Evolutionary conservation across 371 early-diverging fungal genomes (phyloP).

Genomic region (Mortierella sp.): DNA sequence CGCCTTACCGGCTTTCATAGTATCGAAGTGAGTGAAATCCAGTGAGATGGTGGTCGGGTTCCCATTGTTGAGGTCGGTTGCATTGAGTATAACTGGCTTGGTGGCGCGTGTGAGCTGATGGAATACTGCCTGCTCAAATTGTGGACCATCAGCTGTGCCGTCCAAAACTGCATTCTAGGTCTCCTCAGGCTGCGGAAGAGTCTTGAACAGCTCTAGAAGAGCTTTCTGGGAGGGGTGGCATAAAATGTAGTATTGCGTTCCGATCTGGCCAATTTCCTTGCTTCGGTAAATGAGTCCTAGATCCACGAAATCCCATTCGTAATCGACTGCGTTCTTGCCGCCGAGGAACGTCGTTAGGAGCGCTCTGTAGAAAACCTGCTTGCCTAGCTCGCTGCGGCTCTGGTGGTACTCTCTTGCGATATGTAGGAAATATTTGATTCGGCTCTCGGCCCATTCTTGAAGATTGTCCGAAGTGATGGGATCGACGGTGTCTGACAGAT

Average conservation of each 20-base stretch:
- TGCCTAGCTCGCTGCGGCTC: neutral
- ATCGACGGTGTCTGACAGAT: conserved; percentile 9
- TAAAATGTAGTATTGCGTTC: conserved; percentile 19
- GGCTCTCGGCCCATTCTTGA: conserved; percentile 18
- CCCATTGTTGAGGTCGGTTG: conserved; percentile 31
- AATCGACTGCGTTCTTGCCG: conserved; percentile 14
- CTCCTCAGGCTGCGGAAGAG: conserved; percentile 16
- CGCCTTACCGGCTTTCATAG: neutral
- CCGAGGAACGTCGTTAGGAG: conserved; percentile 23
- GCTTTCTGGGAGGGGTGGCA: conserved; percentile 25
- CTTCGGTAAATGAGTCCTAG: conserved; percentile 32
- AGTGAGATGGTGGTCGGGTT: conserved; percentile 17
- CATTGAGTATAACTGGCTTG: conserved; percentile 32
- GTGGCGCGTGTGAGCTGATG: conserved; percentile 26
- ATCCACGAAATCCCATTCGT: conserved; percentile 35
- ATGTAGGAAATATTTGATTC: conserved; percentile 28
- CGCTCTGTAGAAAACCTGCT: conserved; percentile 14
- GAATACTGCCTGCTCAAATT: conserved; percentile 22
- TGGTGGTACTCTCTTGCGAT: conserved; percentile 14
- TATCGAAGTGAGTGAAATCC: conserved; percentile 21
- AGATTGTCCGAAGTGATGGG: conserved; percentile 33
- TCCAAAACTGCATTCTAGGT: conserved; percentile 4
- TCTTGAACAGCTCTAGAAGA: conserved; percentile 30
- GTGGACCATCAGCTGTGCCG: conserved; percentile 14
- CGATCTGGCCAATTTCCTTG: neutral